phyloP scores from a whole-genome alignment of 768 basidiomycete genomes.

The Nidularia sp. region DNA sequence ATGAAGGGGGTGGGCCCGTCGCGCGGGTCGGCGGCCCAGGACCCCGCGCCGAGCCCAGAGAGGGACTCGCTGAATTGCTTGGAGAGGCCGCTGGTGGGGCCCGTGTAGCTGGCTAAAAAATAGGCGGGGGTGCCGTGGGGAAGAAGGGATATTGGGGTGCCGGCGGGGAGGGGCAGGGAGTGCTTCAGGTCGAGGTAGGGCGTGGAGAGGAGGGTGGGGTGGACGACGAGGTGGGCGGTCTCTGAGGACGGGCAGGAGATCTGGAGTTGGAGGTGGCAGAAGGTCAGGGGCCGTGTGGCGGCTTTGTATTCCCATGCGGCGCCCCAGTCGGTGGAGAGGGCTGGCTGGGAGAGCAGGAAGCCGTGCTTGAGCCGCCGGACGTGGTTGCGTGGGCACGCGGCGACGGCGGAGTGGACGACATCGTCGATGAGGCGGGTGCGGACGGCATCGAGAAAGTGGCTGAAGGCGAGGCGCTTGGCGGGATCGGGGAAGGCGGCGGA shows the following conservation, averaged over 20 bases:
- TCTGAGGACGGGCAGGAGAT: constrained; percentile 15
- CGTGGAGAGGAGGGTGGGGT: constrained; percentile 56
- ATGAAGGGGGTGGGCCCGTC: constrained; percentile 31
- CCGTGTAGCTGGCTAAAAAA: constrained; percentile 66
- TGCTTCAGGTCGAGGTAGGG: constrained; percentile 49
- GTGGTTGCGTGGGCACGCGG: constrained; percentile 17
- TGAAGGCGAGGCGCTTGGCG: constrained; percentile 34
- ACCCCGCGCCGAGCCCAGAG: constrained; percentile 55
- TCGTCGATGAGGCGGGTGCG: constrained; percentile 51
- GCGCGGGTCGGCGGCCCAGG: constrained; percentile 35
- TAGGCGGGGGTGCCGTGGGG: constrained; percentile 73
- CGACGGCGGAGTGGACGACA: constrained; percentile 39
- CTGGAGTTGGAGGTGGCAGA: constrained; percentile 57
- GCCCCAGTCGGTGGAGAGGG: constrained; percentile 54
- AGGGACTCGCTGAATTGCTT: constrained; percentile 64
- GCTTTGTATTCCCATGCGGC: constrained; percentile 58
- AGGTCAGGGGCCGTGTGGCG: constrained; percentile 49
- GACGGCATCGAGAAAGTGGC: constrained; percentile 62
- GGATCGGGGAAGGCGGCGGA: constrained; percentile 28
- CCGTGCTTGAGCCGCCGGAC: constrained; percentile 55
- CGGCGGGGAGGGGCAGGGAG: constrained; percentile 43
- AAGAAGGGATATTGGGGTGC: constrained; percentile 66
- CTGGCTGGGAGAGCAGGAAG: constrained; percentile 50
- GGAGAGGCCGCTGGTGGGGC: constrained; percentile 57
- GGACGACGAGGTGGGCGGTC: constrained; percentile 52